A percentile compares a stretch with the other conserved stretches of the same genome.
These are phyloP conservation scores for Cladophialophora chaetospira DNA, from an alignment of 2,329 filamentous ascomycete genomes.

Conservation along the genomic window DNA sequence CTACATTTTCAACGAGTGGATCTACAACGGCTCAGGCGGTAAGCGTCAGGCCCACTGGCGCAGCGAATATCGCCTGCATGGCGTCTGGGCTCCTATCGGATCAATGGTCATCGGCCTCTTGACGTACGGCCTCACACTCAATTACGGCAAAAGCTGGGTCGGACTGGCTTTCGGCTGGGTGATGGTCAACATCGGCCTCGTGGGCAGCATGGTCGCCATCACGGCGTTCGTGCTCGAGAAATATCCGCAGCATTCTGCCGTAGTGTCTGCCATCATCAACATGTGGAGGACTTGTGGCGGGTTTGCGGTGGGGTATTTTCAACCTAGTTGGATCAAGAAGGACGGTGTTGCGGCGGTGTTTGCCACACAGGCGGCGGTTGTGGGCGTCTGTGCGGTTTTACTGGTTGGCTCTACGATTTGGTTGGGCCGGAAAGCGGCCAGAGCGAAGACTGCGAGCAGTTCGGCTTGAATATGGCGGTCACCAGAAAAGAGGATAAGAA, in stretches of 20 bases:
- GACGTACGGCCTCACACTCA: conserved; percentile 38
- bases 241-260: conserved; percentile 40
- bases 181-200: conserved; percentile 42
- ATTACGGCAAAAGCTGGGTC: conserved; percentile 41
- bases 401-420: conserved; percentile 37
- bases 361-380: conserved; percentile 39
- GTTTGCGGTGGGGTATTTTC: conserved; percentile 43
- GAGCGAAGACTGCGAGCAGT: not conserved
- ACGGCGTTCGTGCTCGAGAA: conserved; percentile 42
- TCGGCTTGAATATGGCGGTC: not conserved
- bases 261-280: conserved; percentile 42
- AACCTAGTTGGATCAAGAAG: conserved; percentile 40
- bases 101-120: conserved; percentile 38
- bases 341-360: conserved; percentile 40
- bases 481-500: not conserved
- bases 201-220: conserved; percentile 41
- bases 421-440: conserved; percentile 15
- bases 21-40: conserved; percentile 31
- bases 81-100: conserved; percentile 39
- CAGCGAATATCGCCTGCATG: conserved; percentile 41
- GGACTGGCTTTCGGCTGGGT: conserved; percentile 43
- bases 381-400: conserved; percentile 34
- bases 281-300: conserved; percentile 45
- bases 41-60: conserved; percentile 34
- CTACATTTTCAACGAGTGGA: conserved; percentile 42